Conservation (phyloP, 2,329 filamentous ascomycete species). For the Metarhizium robertsii region DNA sequence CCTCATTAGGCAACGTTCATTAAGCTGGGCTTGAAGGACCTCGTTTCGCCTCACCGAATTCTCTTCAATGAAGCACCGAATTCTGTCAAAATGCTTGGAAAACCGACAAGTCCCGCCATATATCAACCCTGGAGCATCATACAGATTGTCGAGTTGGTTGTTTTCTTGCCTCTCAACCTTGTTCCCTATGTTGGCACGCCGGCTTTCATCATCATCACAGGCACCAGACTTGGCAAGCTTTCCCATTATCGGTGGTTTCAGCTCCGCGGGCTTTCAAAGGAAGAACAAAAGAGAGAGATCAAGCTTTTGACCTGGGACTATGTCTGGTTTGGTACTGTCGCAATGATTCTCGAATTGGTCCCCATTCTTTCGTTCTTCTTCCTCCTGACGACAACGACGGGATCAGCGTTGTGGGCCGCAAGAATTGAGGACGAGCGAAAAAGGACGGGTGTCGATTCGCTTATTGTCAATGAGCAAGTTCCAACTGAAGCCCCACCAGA, state of each 20-base stretch:
- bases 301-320: slow-evolving; percentile 67
- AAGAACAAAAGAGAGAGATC: slow-evolving; percentile 63
- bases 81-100: slow-evolving; percentile 72
- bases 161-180: slow-evolving; percentile 76
- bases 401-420: slow-evolving; percentile 78
- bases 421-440: slow-evolving; percentile 57
- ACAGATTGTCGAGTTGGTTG: slow-evolving; percentile 79
- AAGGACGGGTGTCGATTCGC: slow-evolving; percentile 7
- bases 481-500: slow-evolving; percentile 14
- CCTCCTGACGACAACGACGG: slow-evolving; percentile 75
- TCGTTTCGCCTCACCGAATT: slow-evolving; percentile 58
- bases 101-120: slow-evolving; percentile 64
- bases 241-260: slow-evolving; percentile 89
- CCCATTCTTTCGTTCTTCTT: slow-evolving; percentile 92
- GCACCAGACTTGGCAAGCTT: slow-evolving; percentile 77
- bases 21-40: slow-evolving; percentile 58
- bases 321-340: slow-evolving; percentile 84
- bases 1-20: slow-evolving; percentile 55
- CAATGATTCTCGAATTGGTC: slow-evolving; percentile 77
- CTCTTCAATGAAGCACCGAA: slow-evolving; percentile 59
- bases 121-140: slow-evolving; percentile 85
- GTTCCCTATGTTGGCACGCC: slow-evolving; percentile 76
- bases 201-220: slow-evolving; percentile 80
- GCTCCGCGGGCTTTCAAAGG: slow-evolving; percentile 63
- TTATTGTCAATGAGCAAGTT: slow-evolving; percentile 9